Evolutionary conservation across 2,329 filamentous ascomycete genomes (phyloP).

Genomic region (Ophiostoma montium): DNA sequence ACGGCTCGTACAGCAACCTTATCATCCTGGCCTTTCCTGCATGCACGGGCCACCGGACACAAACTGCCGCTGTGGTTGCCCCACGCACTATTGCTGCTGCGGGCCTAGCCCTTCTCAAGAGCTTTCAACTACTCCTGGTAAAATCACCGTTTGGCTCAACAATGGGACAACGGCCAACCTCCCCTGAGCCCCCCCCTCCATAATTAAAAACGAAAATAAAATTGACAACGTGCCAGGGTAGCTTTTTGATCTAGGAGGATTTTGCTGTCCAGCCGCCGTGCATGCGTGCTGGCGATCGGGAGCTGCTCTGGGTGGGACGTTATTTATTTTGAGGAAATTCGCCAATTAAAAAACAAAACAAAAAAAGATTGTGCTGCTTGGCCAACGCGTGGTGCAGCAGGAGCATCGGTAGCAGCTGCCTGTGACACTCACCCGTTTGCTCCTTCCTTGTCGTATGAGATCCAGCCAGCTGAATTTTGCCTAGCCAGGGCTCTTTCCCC

Average conservation of each 20-base stretch:
- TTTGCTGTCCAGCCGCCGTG: neutral
- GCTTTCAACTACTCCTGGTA: neutral
- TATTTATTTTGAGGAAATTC: neutral
- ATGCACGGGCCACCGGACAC: constrained; percentile 2
- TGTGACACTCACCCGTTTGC: neutral
- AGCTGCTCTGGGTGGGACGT: neutral
- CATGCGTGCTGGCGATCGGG: neutral
- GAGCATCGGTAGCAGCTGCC: neutral
- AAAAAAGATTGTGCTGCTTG: constrained; percentile 3
- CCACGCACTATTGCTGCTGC: neutral
- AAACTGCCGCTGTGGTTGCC: constrained; percentile 1
- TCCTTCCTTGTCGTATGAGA: neutral
- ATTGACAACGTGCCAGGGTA: neutral
- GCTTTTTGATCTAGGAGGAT: neutral
- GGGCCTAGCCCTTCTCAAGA: neutral
- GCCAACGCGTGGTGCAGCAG: constrained; percentile 2
- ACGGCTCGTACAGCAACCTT: no score
- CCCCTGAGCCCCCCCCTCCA: neutral
- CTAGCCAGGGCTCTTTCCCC: neutral
- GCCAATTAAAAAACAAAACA: neutral
- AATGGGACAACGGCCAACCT: neutral
- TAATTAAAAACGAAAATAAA: neutral
- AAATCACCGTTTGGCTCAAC: neutral
- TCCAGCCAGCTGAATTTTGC: no score
- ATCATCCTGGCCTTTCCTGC: neutral